Evolutionary conservation across 495 filamentous ascomycete species (phyloP).

Genomic region (Hyphodiscus hymeniophilus): DNA sequence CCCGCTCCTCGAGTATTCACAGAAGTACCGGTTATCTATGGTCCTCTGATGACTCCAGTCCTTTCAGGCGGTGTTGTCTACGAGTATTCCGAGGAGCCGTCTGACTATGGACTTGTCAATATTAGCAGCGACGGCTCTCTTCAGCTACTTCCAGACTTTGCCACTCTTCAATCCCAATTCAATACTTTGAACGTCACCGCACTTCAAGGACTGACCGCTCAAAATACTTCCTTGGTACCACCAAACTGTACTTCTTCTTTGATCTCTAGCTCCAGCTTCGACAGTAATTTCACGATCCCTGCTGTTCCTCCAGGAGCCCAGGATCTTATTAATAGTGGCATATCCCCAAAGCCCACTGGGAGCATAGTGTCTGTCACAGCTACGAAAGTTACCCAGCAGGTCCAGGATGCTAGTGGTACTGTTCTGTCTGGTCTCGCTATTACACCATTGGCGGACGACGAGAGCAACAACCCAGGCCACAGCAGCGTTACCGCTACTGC

Average conservation of each 20-base stretch:
- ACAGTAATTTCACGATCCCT: conserved; percentile 70
- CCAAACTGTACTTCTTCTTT: conserved; percentile 51
- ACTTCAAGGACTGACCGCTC: conserved; percentile 50
- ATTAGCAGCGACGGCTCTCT: conserved; percentile 57
- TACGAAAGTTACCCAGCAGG: conserved; percentile 40
- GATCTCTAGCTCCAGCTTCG: conserved; percentile 56
- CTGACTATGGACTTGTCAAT: conserved; percentile 69
- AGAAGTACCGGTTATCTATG: conserved; percentile 76
- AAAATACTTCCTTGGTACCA: conserved; percentile 42
- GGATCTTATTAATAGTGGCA: conserved; percentile 47
- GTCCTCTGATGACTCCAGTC: conserved; percentile 63
- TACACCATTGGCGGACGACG: conserved; percentile 37
- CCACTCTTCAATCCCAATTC: conserved; percentile 66
- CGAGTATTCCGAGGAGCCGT: conserved; percentile 68
- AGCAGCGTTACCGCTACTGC: background rate
- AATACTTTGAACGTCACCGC: conserved; percentile 59
- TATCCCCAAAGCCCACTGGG: conserved; percentile 34
- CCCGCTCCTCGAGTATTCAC: conserved; percentile 71
- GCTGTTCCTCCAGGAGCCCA: conserved; percentile 32
- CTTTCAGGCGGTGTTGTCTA: conserved; percentile 88
- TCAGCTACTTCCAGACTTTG: conserved; percentile 61
- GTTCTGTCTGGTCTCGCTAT: conserved; percentile 46
- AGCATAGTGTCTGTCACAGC: conserved; percentile 50
- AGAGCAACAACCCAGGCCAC: conserved; percentile 46
- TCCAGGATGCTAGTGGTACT: conserved; percentile 47